Evolutionary conservation across 2,329 filamentous ascomycete species (phyloP), one percentile per base, ranked within the genome.

Genomic region (Diaporthe ampelina): DNA sequence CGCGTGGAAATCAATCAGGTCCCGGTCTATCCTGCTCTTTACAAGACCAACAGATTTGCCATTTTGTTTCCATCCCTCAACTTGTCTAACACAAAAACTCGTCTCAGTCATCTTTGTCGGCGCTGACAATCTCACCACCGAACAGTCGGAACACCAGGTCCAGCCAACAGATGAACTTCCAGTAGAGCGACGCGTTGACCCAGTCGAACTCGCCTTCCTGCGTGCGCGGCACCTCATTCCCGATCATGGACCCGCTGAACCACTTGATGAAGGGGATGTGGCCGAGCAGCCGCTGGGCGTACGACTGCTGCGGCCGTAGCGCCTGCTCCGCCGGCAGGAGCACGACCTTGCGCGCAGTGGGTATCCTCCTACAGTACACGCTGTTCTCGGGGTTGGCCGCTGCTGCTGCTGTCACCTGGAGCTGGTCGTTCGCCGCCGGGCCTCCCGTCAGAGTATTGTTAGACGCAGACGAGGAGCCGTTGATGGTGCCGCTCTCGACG

Each of bases 121-220:
- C 85, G 78, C 83, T 87, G 75, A 88, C 85, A 72, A 92, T 88
- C 77, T 91, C 90, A 29, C 89, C 87, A 56, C 87, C 86, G 80
- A 92, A 92, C 52, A 92, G 83, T 5, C 86, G 84, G 79, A 92
- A 91, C 71, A 86, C 87, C 24, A 85, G 84, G 79, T 92, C 91
- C 32, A 93, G 83, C 84, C 87, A 91, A 84, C 88, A 93, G 78
- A 93, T 90, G 57, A 92, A 79, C 81, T 90, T 90, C 91, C 91
- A 93, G 83, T 93, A 93, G 75, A 93, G 82, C 75, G 90, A 92
- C 15, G 91, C 91, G 59, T 85, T 85, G 56, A 90, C 90, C 86
- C 92, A 94, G 82, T 98, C 95, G 78, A 98, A 95, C 56, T 91
- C 91, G 73, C 94, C 94, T 57, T 89, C 86, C 70, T 95, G 93